Evolutionary conservation across 2,329 filamentous ascomycete genomes (phyloP).

Genomic region (Septoria petroselini): DNA sequence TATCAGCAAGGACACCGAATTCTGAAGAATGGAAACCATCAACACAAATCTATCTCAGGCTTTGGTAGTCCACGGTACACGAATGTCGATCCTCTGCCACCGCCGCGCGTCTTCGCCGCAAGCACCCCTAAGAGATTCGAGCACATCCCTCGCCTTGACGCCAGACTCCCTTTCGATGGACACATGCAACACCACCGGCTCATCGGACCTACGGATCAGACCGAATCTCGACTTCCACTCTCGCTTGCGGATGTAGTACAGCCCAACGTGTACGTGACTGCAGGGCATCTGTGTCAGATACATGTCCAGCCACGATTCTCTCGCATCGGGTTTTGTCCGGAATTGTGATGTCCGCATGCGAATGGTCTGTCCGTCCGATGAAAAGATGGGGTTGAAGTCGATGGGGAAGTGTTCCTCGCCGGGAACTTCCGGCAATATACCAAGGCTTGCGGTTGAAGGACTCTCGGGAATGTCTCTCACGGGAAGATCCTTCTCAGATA

Average conservation of each 20-base stretch:
- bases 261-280: conserved; percentile 11
- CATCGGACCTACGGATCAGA: conserved; percentile 4
- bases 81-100: conserved; percentile 20
- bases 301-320: conserved; percentile 23
- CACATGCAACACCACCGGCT: conserved; percentile 3
- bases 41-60: neutral
- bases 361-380: conserved; percentile 12
- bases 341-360: conserved; percentile 18
- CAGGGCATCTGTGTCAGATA: conserved; percentile 20
- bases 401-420: conserved; percentile 1
- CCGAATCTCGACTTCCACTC: conserved; percentile 5
- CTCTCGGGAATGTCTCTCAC: neutral
- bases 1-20: too few species aligned
- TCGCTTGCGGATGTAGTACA: conserved; percentile 15
- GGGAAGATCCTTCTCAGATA: neutral
- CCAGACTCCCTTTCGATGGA: conserved; percentile 5
- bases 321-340: conserved; percentile 2
- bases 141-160: conserved; percentile 17
- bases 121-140: conserved; percentile 6
- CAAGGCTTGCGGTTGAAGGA: neutral
- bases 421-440: neutral
- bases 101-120: conserved; percentile 9
- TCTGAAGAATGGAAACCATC: too few species aligned
- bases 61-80: conserved; percentile 6
- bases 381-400: conserved; percentile 20